Percentiles rank a stretch among this genome's conserved stretches.
These are phyloP conservation scores for Pyrus hybrid DNA, from an alignment of 331 rosid species.

Conservation along the genomic window DNA sequence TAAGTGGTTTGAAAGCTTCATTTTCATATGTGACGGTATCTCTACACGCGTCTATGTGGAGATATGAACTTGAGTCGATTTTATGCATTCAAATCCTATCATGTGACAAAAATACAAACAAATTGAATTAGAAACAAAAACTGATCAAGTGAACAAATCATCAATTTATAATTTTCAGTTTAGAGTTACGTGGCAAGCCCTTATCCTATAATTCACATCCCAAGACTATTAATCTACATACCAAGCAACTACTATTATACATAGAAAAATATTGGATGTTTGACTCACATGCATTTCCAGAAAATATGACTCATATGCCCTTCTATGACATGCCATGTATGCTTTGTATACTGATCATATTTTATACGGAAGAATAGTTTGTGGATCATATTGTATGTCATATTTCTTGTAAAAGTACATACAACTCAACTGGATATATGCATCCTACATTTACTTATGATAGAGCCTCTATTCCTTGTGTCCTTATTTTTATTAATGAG, in stretches of 20 bases:
- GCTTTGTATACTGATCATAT: not conserved
- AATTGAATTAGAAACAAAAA: constrained; percentile 19
- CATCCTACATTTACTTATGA: too few relatives aligned
- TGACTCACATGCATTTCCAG: not conserved
- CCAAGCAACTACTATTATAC: not conserved
- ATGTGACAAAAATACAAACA: constrained; percentile 1
- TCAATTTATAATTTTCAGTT: not conserved
- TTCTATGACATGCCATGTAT: not conserved
- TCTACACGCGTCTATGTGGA: too few relatives aligned
- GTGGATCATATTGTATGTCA: not conserved
- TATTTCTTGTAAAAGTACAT: too few relatives aligned
- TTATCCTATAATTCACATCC: constrained; percentile 2
- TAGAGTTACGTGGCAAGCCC: constrained; percentile 17
- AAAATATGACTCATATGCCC: not conserved
- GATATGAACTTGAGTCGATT: constrained; percentile 8
- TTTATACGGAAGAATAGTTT: not conserved
- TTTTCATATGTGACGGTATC: constrained; percentile 5
- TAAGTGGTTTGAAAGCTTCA: not conserved
- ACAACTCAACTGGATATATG: too few relatives aligned
- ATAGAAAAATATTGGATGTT: not conserved
- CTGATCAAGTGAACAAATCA: constrained; percentile 1
- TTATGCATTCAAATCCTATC: constrained; percentile 18
- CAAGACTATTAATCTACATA: not conserved
- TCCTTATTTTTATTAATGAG: too few relatives aligned
- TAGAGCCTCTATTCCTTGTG: not conserved